Base-by-base conservation (phyloP, 495 filamentous ascomycete genomes). In the Terfezia boudieri region DNA sequence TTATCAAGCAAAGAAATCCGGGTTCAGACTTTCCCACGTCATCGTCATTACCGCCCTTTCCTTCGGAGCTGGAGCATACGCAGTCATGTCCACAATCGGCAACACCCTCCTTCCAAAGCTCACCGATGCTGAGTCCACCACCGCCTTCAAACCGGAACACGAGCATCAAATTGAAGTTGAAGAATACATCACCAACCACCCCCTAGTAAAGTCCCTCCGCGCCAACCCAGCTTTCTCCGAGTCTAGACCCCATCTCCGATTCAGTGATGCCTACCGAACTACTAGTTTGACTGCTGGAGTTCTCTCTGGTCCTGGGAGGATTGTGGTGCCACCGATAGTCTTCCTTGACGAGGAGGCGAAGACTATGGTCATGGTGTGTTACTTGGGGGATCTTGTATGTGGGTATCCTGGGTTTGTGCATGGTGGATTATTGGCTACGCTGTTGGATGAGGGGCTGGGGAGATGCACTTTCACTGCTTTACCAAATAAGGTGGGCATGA, bases 351-450 rank as follows among this genome's bases (percentile, higher is more conserved):
- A 73, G 43, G 76, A 71, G 14, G 86, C 86, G 32, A 84, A 82
- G 69, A 71, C 69, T 51, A 69, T 88, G 49, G 76, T 89, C 9
- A 76, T 81, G 22, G 74, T 96, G 16, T 74, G 78, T 52, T 90
- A 89, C 64, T 72, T 95, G 1, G 92, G 90, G 14, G 67, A 72
- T 4, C 80, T 86, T 61, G 68, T 98, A 43, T 96, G 85, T 64
- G 90, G 90, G 5, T 88, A 98, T 64, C 81, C 83, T 17, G 90
- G 89, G 2, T 84, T 96, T 56, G 72, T 98, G 2, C 90, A 98
- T 63, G 90, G 90, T 8, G 90, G 90, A 0, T 66, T 96, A 58
- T 69, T 96, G 50, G 92, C 90, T 12, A 96, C 92, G 11, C 70
- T 98, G 62, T 69, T 96, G 49, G 90, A 98, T 61, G 90, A 98